These are phyloP conservation scores for Clarireedia monteithiana DNA, from an alignment of 2,329 filamentous ascomycete species.

Conservation along the genomic window DNA sequence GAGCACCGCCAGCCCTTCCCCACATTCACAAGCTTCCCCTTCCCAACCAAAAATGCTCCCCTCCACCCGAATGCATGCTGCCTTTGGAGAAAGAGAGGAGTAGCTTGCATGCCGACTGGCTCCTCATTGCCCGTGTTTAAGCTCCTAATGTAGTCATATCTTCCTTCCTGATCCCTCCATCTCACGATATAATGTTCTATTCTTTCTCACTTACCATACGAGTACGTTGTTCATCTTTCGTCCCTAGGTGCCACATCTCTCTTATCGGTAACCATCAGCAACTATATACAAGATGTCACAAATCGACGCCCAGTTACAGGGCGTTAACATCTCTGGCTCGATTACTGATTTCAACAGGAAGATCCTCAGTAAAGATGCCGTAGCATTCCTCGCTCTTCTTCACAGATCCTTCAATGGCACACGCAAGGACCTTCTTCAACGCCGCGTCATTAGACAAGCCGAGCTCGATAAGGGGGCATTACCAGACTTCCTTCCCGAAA, in stretches of 20 bases:
- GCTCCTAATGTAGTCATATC: constrained; percentile 1
- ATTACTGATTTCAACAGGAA: constrained; percentile 75
- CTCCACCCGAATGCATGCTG: constrained; percentile 7
- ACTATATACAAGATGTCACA: constrained; percentile 46
- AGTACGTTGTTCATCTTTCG: neutral
- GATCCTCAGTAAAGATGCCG: constrained; percentile 85
- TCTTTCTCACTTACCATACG: neutral
- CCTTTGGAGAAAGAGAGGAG: neutral
- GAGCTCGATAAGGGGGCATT: constrained; percentile 86
- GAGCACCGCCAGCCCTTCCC: constrained; percentile 3
- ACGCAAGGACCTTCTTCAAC: constrained; percentile 81
- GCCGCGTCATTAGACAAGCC: constrained; percentile 77
- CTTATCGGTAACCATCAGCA: neutral
- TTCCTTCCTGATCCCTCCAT: neutral
- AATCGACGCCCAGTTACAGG: constrained; percentile 72
- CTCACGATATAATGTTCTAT: neutral
- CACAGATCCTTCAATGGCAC: constrained; percentile 90
- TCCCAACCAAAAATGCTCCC: constrained; percentile 5
- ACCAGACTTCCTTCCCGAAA: constrained; percentile 93
- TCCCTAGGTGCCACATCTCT: neutral
- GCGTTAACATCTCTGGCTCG: constrained; percentile 76
- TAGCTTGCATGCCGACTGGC: neutral
- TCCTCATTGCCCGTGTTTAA: constrained; percentile 3
- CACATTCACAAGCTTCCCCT: constrained; percentile 8
- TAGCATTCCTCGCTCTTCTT: constrained; percentile 86